Evolutionary conservation across 192 early-diverging fungal genomes (phyloP), one percentile per base, ranked within the genome.

Genomic region (Coemansia asiatica): DNA sequence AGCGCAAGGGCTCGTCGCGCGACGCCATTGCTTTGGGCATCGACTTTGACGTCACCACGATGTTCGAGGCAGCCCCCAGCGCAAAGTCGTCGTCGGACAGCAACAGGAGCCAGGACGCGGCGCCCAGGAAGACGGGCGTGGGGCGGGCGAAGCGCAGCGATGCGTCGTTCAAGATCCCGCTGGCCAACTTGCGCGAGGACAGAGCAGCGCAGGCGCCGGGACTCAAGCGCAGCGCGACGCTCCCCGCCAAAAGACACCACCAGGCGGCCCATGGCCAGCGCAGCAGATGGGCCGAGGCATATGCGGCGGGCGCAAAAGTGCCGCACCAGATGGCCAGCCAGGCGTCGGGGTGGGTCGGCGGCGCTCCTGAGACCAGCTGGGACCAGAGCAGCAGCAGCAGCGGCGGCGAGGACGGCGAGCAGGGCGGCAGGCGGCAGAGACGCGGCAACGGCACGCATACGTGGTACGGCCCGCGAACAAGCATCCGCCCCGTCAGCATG

Each of bases 11-110:
- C 1, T 80, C 77, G 31, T 71, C 72, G 28, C 64, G 77, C 22
- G 77, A 80, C 29, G 77, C 77, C 2, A 68, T 80, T 40, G 77
- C 77, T 18, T 69, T 80, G 31, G 77, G 68, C 18, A 74, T 79
- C 25, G 77, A 80, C 31, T 80, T 80, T 75, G 77, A 80, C 58
- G 64, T 80, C 47, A 59, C 56, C 29, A 15, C 25, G 31, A 18
- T 27, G 13, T 15, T 31, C 38, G 16, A 57, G 7, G 19, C 29
- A 1, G 64, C 53, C 6, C 54, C 54, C 29, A 1, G 64, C 53
- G 13, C 54, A 44, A 66, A 67, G 53, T 31, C 61, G 15, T 69
- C 67, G 7, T 29, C 38, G 4, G 67, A 69, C 15, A 61, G 67
- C 21, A 25, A 50, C 12, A 9, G 7, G 9, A 29, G 16, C 40